phyloP scores from a whole-genome alignment of 73 alveolate species.

The Symbiodinium pilosum region DNA sequence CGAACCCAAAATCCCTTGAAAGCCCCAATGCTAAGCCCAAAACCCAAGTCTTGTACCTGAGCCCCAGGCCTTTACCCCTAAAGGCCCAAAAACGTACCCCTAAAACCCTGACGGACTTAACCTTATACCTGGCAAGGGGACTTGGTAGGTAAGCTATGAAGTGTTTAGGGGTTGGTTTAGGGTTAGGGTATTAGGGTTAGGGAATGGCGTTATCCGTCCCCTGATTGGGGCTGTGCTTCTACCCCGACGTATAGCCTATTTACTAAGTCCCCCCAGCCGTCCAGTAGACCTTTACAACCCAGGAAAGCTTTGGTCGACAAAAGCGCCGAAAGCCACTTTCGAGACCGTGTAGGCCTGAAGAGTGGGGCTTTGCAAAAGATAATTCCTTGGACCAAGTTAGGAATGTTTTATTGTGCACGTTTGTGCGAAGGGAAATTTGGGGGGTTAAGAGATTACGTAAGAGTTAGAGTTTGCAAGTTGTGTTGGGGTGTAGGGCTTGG shows the following conservation, averaged over 20 bases:
- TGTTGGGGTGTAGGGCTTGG: no score
- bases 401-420: no score
- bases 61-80: background rate
- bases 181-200: no score
- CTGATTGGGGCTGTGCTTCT: background rate
- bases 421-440: no score
- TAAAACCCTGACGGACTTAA: background rate
- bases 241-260: background rate
- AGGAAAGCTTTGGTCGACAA: constrained; percentile 39
- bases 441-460: no score
- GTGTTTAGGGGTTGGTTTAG: no score
- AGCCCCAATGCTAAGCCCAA: background rate
- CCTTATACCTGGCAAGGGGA: no score
- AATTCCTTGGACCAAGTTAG: no score
- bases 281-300: background rate
- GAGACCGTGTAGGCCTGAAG: background rate
- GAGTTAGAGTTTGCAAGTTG: no score
- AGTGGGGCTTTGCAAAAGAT: no score
- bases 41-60: background rate
- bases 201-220: no score
- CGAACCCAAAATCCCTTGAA: background rate
- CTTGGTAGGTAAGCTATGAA: no score
- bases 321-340: constrained; percentile 22
- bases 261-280: background rate
- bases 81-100: background rate